A percentile compares a stretch with the other conserved stretches of the same genome.
Conservation (phyloP, 2,329 filamentous ascomycete species). For the Fusarium sp. region DNA sequence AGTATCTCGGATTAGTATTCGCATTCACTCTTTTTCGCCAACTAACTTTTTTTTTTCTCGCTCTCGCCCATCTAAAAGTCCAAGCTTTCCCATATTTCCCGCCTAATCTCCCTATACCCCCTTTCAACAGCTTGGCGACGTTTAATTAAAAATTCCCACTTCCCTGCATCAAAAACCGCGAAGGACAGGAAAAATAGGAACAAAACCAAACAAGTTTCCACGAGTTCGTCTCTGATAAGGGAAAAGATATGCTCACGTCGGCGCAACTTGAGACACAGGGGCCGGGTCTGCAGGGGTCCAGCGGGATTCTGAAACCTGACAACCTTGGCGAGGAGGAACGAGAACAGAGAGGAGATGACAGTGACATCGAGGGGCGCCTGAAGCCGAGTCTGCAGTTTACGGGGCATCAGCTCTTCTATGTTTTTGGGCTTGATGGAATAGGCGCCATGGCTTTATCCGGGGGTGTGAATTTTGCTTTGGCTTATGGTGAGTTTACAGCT, state of each 20-base stretch:
- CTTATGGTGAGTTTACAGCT: constrained; percentile 52
- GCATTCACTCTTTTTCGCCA: not conserved
- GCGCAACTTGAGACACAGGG: constrained; percentile 37
- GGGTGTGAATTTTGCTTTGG: constrained; percentile 62
- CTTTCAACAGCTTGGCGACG: not conserved
- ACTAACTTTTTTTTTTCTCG: not conserved
- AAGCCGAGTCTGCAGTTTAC: constrained; percentile 53
- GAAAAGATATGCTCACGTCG: constrained; percentile 22
- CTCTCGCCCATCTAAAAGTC: not conserved
- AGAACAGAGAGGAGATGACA: not conserved
- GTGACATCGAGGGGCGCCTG: constrained; percentile 37
- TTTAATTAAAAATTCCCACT: not conserved
- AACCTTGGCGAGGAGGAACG: constrained; percentile 22
- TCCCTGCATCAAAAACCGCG: not conserved
- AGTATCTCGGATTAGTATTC: not conserved
- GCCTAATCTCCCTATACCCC: constrained; percentile 13
- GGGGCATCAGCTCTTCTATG: constrained; percentile 57
- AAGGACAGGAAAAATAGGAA: not conserved
- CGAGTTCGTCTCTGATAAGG: not conserved
- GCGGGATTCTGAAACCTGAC: constrained; percentile 5
- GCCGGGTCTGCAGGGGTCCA: constrained; percentile 19
- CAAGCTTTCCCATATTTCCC: not conserved
- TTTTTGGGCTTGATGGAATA: constrained; percentile 58
- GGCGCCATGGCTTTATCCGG: constrained; percentile 58
- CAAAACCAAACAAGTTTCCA: not conserved